Evolutionary conservation across 768 basidiomycete species (phyloP), one percentile per base, ranked within the genome.

Genomic region (Strobilomyces dryophilus): DNA sequence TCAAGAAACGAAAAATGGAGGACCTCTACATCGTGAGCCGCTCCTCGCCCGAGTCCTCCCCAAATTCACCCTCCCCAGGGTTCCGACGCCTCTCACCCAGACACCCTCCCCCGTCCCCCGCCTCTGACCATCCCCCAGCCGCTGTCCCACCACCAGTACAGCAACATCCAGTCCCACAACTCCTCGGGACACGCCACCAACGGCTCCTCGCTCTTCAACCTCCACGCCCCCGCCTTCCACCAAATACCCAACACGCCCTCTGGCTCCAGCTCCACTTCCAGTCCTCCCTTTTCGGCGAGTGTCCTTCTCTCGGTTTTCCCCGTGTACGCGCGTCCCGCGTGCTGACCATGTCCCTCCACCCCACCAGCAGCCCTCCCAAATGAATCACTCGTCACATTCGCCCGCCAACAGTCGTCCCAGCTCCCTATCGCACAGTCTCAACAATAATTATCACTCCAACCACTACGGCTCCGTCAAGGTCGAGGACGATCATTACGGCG

Each of bases 271-370:
- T 78, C 83, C 21, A 85, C 85, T 6, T 85, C 85, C 26, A 88
- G 83, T 59, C 84, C 85, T 52, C 85, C 87, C n/a, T 89, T 88
- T 76, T 91, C 89, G 85, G 88, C 81, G 83, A 88, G 89, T 87
- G 66, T 78, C 77, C 66, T 76, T 78, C 73, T 71, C 70, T 74
- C 59, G 53, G 61, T 59, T 64, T 62, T 60, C 51, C 9, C 11
- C 36, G 15, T 10, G 34, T 10, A 4, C 9, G 34, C 34, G 5
- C 11, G 34, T 35, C 34, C 15, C 11, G 5, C 82, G 81, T 58
- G 58, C 45, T 85, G 73, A 83, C 77, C 61, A 61, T 59, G 29
- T 17, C 65, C 66, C 69, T 67, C 75, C 67, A 68, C 59, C 66
- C 71, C 67, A 72, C 68, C 70, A 76, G 73, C 74, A 87, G 84